These are phyloP conservation scores for Rhipidocladum racemiflorum DNA, from an alignment of 176 grass and related monocot genomes.

Conservation along the genomic window DNA sequence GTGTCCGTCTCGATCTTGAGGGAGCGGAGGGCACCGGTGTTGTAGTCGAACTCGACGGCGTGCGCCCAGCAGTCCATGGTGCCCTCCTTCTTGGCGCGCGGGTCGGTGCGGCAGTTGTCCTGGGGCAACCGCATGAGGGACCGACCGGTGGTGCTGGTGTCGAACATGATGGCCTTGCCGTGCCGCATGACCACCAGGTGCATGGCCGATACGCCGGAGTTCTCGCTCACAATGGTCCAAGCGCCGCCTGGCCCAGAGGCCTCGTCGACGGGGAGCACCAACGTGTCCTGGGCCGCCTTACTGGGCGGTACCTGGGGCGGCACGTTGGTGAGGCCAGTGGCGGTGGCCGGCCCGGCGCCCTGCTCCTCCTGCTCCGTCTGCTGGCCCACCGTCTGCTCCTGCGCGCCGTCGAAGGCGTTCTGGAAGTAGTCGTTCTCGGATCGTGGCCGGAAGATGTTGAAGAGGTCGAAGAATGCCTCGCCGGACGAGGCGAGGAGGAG, in stretches of 20 bases:
- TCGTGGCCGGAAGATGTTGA: slow-evolving; percentile 34
- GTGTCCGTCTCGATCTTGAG: slow-evolving; percentile 64
- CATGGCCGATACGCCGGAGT: slow-evolving; percentile 66
- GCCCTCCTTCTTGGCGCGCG: slow-evolving; percentile 13
- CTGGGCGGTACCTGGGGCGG: slow-evolving; percentile 1
- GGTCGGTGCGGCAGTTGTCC: slow-evolving; percentile 53
- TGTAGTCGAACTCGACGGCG: slow-evolving; percentile 60
- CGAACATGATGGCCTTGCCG: slow-evolving; percentile 62
- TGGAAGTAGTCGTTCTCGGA: slow-evolving; percentile 24
- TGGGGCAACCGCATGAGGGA: slow-evolving; percentile 39
- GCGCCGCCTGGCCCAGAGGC: background rate
- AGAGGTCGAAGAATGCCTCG: slow-evolving; percentile 42
- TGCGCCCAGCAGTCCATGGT: slow-evolving; percentile 57
- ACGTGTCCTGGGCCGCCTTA: slow-evolving; percentile 29
- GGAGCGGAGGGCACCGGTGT: slow-evolving; percentile 34
- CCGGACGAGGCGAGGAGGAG: slow-evolving; percentile 24
- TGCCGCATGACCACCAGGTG: slow-evolving; percentile 56
- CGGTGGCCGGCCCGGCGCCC: slow-evolving; percentile 26
- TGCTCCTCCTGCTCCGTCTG: slow-evolving; percentile 41
- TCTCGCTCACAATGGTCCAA: slow-evolving; percentile 53
- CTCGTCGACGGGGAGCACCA: background rate
- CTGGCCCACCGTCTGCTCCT: background rate
- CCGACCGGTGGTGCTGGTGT: slow-evolving; percentile 38
- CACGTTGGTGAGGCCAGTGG: slow-evolving; percentile 42
- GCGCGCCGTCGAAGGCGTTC: slow-evolving; percentile 27